Percentiles rank a stretch among this genome's conserved stretches.
Evolutionary conservation across 495 filamentous ascomycete species (phyloP).

Genomic region (Neurospora tetrasperma): DNA sequence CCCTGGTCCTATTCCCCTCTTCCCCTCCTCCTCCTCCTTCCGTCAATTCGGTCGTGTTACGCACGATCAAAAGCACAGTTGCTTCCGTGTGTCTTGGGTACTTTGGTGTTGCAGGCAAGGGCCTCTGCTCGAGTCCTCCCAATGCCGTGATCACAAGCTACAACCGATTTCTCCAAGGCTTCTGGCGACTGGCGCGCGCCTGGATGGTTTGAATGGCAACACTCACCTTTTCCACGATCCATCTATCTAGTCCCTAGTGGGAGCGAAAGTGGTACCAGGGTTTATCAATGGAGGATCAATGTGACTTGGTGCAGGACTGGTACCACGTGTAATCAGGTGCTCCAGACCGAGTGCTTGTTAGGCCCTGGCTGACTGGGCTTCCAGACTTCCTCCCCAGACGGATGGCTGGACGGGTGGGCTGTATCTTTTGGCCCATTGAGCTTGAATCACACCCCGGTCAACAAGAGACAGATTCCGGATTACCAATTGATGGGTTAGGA

Average conservation of each 20-base stretch:
- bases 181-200: neutral
- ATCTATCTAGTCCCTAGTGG: neutral
- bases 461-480: neutral
- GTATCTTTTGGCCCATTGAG: neutral
- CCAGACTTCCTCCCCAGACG: neutral
- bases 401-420: neutral
- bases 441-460: neutral
- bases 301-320: constrained; percentile 22
- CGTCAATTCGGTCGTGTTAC: neutral
- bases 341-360: constrained; percentile 7
- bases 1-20: neutral
- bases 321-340: constrained; percentile 30
- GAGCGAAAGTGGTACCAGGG: neutral
- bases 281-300: constrained; percentile 2
- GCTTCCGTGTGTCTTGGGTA: neutral
- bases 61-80: neutral
- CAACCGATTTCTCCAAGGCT: neutral
- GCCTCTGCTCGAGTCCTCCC: neutral
- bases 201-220: neutral
- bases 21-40: neutral
- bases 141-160: neutral
- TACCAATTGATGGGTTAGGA: neutral
- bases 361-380: neutral
- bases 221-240: neutral
- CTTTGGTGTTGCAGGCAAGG: neutral